Percentiles rank a stretch among this genome's conserved stretches.
Evolutionary conservation across 2,329 filamentous ascomycete species (phyloP).

Genomic region (Periconia digitata): DNA sequence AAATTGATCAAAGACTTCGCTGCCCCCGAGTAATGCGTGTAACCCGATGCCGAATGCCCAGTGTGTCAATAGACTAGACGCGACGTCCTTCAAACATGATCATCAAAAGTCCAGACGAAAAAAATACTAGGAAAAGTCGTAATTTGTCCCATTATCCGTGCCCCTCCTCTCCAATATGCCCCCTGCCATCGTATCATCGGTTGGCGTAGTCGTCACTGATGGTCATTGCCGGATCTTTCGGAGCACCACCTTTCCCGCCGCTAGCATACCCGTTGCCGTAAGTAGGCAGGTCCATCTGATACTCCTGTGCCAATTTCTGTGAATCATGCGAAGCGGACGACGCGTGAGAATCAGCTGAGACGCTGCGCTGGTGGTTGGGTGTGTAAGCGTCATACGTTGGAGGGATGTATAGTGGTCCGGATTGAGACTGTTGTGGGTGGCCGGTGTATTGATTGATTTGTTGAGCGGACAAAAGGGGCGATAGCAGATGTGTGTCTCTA

Average conservation of each 20-base stretch:
- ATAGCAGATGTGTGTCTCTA: neutral
- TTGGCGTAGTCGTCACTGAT: neutral
- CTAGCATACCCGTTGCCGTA: constrained; percentile 24
- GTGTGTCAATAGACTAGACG: too few relatives aligned
- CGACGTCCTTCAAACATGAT: too few relatives aligned
- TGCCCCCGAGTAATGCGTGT: too few relatives aligned
- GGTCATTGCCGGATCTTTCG: too few relatives aligned
- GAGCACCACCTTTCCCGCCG: neutral
- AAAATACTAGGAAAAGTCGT: neutral
- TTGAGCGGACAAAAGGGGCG: neutral
- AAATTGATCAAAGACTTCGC: too few relatives aligned
- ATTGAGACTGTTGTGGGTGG: neutral
- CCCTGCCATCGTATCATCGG: neutral
- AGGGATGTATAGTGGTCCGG: neutral
- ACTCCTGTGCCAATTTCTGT: constrained; percentile 25
- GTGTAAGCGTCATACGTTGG: constrained; percentile 1
- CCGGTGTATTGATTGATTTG: too few relatives aligned
- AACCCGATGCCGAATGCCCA: too few relatives aligned
- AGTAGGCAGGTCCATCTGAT: constrained; percentile 21
- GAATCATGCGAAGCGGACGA: constrained; percentile 20
- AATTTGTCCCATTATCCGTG: neutral
- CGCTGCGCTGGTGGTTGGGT: constrained; percentile 15
- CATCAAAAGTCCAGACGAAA: neutral
- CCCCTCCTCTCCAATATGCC: neutral
- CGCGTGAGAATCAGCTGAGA: constrained; percentile 10